Conservation (phyloP, 2,329 filamentous ascomycete species). For the Paraphaeosphaeria minitans region DNA sequence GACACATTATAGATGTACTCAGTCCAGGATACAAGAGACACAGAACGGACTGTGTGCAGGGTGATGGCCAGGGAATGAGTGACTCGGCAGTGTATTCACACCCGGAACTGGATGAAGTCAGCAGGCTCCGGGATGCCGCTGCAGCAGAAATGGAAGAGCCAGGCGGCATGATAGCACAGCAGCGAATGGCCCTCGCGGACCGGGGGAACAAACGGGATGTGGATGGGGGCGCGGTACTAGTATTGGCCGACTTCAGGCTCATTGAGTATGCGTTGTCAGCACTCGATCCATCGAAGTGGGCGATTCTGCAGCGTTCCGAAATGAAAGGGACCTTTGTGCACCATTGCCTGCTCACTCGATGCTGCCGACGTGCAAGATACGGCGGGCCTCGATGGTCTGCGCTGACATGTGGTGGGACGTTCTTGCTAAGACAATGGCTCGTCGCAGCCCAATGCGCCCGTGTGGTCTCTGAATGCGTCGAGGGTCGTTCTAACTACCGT, state of each 20-base stretch:
- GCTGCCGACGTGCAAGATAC: conserved; percentile 19
- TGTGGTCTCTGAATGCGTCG: conserved; percentile 17
- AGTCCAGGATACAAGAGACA: conserved; percentile 1
- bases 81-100: conserved; percentile 28
- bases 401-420: conserved; percentile 26
- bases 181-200: conserved; percentile 30
- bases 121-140: conserved; percentile 26
- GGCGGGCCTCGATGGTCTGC: conserved; percentile 19
- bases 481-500: conserved; percentile 16
- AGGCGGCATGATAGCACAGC: conserved; percentile 32
- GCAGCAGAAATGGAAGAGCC: conserved; percentile 25
- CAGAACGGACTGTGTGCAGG: neutral
- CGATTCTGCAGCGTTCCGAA: conserved; percentile 47
- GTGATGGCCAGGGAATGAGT: conserved; percentile 13
- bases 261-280: conserved; percentile 44
- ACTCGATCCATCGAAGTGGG: conserved; percentile 40
- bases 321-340: conserved; percentile 46
- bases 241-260: conserved; percentile 45
- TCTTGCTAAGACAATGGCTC: conserved; percentile 23
- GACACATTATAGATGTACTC: conserved; percentile 14
- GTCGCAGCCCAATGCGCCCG: conserved; percentile 21
- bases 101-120: conserved; percentile 26
- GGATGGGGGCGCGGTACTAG: conserved; percentile 30
- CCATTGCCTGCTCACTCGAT: conserved; percentile 28
- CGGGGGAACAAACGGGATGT: conserved; percentile 28